A percentile compares a stretch with the other conserved stretches of the same genome.
phyloP scores from a whole-genome alignment of 768 basidiomycete genomes.

The Gautieria morchelliformis region DNA sequence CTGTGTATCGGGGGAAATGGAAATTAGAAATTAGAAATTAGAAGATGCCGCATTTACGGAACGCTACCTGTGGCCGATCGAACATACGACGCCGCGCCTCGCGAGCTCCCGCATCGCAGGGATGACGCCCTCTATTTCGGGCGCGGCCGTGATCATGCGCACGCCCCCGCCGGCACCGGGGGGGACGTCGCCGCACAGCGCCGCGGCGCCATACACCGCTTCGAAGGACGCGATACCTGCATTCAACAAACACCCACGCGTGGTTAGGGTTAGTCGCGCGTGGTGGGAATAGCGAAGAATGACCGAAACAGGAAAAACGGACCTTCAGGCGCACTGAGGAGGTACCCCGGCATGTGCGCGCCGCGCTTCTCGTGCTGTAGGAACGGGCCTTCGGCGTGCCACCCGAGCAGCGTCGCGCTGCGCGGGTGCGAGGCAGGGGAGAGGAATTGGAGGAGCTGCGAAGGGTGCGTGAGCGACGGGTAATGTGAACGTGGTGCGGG shows the following conservation, averaged over 20 bases:
- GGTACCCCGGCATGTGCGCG: conserved; percentile 64
- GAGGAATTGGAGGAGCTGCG: conserved; percentile 47
- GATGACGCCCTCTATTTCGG: conserved; percentile 82
- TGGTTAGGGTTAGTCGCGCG: neutral
- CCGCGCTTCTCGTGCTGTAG: conserved; percentile 75
- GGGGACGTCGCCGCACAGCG: no score
- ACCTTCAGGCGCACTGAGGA: conserved; percentile 49
- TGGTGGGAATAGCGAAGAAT: neutral
- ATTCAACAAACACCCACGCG: no score
- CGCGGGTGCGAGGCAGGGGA: conserved; percentile 52
- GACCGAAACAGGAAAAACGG: no score
- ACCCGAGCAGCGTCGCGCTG: conserved; percentile 73
- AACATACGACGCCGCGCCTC: conserved; percentile 63
- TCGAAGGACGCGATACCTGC: conserved; percentile 53
- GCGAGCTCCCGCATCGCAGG: conserved; percentile 48
- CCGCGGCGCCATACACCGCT: no score
- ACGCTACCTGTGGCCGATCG: conserved; percentile 81
- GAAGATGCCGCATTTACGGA: no score
- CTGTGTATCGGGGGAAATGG: no score
- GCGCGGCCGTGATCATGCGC: conserved; percentile 78
- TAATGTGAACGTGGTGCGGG: no score
- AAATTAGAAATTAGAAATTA: no score
- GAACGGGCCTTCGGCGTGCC: conserved; percentile 90
- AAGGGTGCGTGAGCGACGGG: neutral
- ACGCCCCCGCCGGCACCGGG: no score